These are phyloP conservation scores for Cylindrotheca closterium DNA, from an alignment of 108 stramenopile species.

Conservation along the genomic window DNA sequence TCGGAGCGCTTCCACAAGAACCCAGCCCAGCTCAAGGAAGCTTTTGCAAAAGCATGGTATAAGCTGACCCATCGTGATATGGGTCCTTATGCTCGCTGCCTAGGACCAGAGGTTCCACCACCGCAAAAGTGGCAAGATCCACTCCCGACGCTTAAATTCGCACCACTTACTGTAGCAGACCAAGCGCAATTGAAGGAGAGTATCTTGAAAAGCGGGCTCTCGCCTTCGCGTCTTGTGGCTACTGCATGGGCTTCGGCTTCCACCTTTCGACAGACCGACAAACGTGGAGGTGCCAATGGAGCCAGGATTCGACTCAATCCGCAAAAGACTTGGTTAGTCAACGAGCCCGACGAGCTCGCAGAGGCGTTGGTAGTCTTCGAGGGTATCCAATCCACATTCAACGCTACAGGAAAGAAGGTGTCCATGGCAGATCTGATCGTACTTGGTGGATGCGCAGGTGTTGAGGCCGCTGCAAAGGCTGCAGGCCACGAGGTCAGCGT, in stretches of 20 bases:
- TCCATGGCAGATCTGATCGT: conserved; percentile 77
- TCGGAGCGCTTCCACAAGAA: conserved; percentile 51
- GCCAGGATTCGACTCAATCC: conserved; percentile 63
- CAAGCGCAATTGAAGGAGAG: conserved; percentile 36
- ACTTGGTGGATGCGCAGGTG: conserved; percentile 62
- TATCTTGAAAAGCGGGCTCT: conserved; percentile 42
- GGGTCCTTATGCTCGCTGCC: conserved; percentile 64
- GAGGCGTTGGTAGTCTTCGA: conserved; percentile 42
- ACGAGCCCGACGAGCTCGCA: conserved; percentile 54
- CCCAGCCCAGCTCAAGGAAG: conserved; percentile 46
- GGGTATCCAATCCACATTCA: conserved; percentile 41
- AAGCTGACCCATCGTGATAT: conserved; percentile 74
- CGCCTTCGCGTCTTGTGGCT: conserved; percentile 50
- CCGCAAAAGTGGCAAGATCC: conserved; percentile 74
- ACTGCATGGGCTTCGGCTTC: conserved; percentile 76
- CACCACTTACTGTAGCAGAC: conserved; percentile 32
- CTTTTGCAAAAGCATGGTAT: conserved; percentile 78
- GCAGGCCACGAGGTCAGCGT: conserved; percentile 50
- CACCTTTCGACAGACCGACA: conserved; percentile 67
- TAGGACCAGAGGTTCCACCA: conserved; percentile 58
- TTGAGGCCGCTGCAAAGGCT: conserved; percentile 57
- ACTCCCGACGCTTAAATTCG: conserved; percentile 31
- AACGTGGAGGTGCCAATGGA: conserved; percentile 79
- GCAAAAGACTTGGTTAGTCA: conserved; percentile 64
- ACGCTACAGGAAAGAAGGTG: conserved; percentile 27